Evolutionary conservation across 177 flowering plant genomes (phyloP), one percentile per base, ranked within the genome.

Genomic region (Vitis hybrid): DNA sequence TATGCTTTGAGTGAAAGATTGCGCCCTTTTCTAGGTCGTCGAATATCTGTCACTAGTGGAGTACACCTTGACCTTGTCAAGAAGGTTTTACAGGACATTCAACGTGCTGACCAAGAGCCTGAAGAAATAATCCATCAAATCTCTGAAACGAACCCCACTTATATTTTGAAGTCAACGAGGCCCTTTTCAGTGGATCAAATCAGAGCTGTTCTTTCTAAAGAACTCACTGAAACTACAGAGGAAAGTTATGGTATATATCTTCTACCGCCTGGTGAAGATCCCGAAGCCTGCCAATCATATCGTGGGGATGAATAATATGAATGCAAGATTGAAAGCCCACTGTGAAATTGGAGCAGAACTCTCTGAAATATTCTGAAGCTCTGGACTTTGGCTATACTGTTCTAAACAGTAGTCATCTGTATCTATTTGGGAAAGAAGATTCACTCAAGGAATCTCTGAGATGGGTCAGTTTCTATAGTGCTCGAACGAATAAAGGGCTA

Each of bases 51-150:
- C 60, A 93, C 91, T 15, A 97, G 98, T 74, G 99, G 98, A 19
- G 95, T 93, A 70, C 98, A 93, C 68, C 89, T 94, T 82, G 99
- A 96, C 78, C 97, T 96, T 73, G 99, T 93, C 49, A 96, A 93
- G 80, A 80, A 97, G 63, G 98, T 96, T 76, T 78, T 93, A 39
- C 78, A 98, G 62, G 99, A 94, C 81, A 96, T 92, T 72, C 99
- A 96, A 71, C 97, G 97, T 64, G 98, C 91, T 71, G 97, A 86
- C 14, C 97, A 96, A 75, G 98, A 86, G 79, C 99, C 98, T 30
- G 95, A 92, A 80, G 97, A 93, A 81, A 92, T 94, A 59, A 96
- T 94, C 61, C 97, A 94, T 69, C 99, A 95, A 73, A 92, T 96
- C 51, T 94, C 97, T 74, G 98, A 96, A 89, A 96, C 98, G 87